A percentile compares a stretch with the other conserved stretches of the same genome.
These are phyloP conservation scores for Arabidopsis arenosa DNA, from an alignment of 345 rosid species.

Conservation along the genomic window DNA sequence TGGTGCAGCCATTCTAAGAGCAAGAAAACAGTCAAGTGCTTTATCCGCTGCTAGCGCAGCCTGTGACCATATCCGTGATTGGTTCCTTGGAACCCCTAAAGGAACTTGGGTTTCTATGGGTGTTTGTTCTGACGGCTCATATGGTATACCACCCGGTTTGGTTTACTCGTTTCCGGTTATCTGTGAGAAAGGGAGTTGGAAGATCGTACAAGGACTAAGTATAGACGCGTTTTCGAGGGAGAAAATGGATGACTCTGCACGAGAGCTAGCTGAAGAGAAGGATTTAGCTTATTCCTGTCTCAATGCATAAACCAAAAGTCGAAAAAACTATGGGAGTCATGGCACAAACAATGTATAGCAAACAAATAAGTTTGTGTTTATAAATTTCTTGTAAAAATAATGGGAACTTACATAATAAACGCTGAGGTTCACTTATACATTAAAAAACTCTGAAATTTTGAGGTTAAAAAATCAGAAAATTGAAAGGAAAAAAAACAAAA, in stretches of 20 bases:
- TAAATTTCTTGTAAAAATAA: constrained; percentile 18
- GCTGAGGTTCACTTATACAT: constrained; percentile 33
- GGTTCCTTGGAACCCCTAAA: constrained; percentile 89
- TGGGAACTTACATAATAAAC: constrained; percentile 33
- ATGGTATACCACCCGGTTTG: constrained; percentile 69
- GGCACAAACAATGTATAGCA: constrained; percentile 25
- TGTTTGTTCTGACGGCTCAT: constrained; percentile 91
- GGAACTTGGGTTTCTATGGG: constrained; percentile 95
- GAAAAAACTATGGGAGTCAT: background rate
- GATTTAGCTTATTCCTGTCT: constrained; percentile 65
- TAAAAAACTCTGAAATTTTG: background rate
- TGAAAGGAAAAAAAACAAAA: background rate
- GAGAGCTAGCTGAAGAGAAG: constrained; percentile 83
- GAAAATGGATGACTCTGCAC: constrained; percentile 78
- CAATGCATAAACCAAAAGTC: constrained; percentile 32
- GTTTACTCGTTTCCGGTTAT: constrained; percentile 84
- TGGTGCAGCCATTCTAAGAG: constrained; percentile 69
- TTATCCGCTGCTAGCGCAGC: constrained; percentile 86
- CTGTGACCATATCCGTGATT: constrained; percentile 85
- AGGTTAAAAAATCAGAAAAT: background rate
- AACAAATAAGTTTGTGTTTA: constrained; percentile 30
- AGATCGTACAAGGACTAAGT: constrained; percentile 67
- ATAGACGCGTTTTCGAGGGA: constrained; percentile 72
- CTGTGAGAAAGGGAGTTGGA: constrained; percentile 80
- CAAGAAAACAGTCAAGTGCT: constrained; percentile 75